Evolutionary conservation across 2,329 filamentous ascomycete genomes (phyloP), one percentile per base, ranked within the genome.

Genomic region (Botrytis galanthina): DNA sequence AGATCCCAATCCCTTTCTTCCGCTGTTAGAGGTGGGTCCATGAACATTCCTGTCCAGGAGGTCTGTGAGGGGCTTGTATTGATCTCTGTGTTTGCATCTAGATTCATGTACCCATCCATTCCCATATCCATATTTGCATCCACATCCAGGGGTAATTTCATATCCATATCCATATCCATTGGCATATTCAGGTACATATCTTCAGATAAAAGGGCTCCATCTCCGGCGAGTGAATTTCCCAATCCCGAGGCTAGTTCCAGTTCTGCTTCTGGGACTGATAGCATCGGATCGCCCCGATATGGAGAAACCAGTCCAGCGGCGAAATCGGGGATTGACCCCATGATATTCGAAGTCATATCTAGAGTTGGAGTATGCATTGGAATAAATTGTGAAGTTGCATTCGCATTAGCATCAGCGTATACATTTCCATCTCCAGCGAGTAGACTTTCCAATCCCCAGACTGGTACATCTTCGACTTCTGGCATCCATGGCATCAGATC

Each of bases 261-360:
- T 9, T 9, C 54, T 32, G n/a, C n/a, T 32, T 32, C 57, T 32
- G 29, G 12, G 0, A 2, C 29, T 2, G 1, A 35, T 29, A 3
- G n/a, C n/a, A 57, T 57, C 16, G 2, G 14, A 16, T 29, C 16
- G 29, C n/a, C 16, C 29, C 29, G 2, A 57, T 29, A 8, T 29
- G n/a, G 14, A 18, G 14, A 57, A 8, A 6, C 14, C 14, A 0
- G 5, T 3, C 3, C 51, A 9, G 51, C 6, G 3, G 6, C 29
- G 4, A 59, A 4, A 22, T 12, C 29, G 29, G 57, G 29, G 9
- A 18, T 18, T 7, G 6, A 57, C 0, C 14, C 1, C n/a, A 18
- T 44, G 42, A 44, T 18, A 29, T 57, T 0, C 6, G n/a, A 18
- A 29, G 51, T 18, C 4, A n/a, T 6, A 18, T 29, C n/a, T 29